Evolutionary conservation across 1,284 basidiomycete genomes (phyloP).

Genomic region (Ceratobasidium sp.): DNA sequence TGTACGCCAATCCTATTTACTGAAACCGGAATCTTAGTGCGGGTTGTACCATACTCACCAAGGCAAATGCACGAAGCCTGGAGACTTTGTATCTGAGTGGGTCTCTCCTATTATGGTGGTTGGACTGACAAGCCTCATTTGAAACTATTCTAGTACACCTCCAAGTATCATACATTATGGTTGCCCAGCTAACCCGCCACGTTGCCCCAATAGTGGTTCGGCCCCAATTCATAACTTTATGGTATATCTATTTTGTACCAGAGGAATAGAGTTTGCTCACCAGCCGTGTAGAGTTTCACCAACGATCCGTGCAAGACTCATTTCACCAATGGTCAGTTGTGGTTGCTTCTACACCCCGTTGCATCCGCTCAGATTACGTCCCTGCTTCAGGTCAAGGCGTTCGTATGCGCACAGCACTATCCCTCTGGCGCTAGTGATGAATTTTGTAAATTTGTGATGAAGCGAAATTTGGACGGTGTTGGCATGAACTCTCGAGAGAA

Average conservation of each 20-base stretch:
- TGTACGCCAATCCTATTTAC: not conserved
- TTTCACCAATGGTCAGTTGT: not conserved
- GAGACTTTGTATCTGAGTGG: slow-evolving; percentile 3
- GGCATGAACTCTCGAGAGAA: too few relatives aligned
- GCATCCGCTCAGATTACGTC: not conserved
- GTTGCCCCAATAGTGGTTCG: not conserved
- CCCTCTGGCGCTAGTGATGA: not conserved
- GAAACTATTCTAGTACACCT: not conserved
- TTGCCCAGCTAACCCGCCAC: not conserved
- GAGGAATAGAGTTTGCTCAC: not conserved
- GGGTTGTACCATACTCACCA: not conserved
- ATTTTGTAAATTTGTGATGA: not conserved
- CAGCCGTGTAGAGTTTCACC: not conserved
- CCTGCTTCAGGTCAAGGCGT: not conserved
- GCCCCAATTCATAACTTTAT: slow-evolving; percentile 1
- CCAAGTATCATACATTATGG: not conserved
- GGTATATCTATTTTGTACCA: not conserved
- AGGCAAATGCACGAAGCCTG: not conserved
- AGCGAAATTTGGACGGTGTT: too few relatives aligned
- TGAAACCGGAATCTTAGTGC: not conserved
- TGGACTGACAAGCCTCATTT: not conserved
- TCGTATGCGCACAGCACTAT: not conserved
- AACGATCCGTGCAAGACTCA: slow-evolving; percentile 6
- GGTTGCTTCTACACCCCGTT: not conserved
- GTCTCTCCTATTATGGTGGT: not conserved